Conservation (phyloP, 129 eudicot genomes). For the Escallonia rubra region DNA sequence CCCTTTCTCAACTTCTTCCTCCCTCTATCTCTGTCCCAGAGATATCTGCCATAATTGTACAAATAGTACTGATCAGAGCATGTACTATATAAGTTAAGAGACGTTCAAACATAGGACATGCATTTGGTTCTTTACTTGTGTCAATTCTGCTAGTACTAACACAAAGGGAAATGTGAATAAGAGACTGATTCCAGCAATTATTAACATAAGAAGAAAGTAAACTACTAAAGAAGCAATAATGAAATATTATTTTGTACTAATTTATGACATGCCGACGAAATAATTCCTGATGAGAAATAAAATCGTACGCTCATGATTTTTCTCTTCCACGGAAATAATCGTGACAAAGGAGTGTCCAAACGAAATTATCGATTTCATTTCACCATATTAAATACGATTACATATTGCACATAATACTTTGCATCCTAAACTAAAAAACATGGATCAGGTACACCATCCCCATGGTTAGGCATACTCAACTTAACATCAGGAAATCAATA, state of each 20-base stretch:
- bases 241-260: too few species aligned
- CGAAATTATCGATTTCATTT: too few species aligned
- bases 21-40: neutral
- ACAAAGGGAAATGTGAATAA: neutral
- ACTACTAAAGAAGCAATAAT: too few species aligned
- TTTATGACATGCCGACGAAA: neutral
- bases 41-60: neutral
- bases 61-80: neutral
- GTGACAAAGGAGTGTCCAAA: too few species aligned
- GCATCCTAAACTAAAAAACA: too few species aligned
- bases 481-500: too few species aligned
- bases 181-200: neutral
- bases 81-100: neutral
- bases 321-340: too few species aligned
- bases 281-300: neutral
- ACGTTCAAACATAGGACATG: neutral
- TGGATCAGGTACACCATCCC: too few species aligned
- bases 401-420: too few species aligned
- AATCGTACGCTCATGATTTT: too few species aligned
- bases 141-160: neutral
- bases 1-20: neutral
- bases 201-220: neutral
- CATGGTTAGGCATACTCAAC: too few species aligned
- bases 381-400: too few species aligned
- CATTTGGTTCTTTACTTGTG: neutral